These are phyloP conservation scores for Schizochytrium sp. DNA, from an alignment of 108 stramenopile species.

Conservation along the genomic window DNA sequence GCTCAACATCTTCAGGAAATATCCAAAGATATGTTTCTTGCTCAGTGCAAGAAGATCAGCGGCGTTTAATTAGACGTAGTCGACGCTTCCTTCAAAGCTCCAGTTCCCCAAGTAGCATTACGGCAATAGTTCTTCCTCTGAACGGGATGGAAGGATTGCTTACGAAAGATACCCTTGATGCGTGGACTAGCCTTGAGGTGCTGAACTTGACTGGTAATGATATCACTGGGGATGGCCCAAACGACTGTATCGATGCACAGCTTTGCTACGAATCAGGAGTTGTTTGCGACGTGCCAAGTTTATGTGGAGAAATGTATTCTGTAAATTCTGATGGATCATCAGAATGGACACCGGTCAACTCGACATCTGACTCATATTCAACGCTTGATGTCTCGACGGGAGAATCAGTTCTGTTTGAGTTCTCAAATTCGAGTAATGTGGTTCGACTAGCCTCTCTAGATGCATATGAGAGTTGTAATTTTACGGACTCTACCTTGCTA, in stretches of 20 bases:
- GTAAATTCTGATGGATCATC: background rate
- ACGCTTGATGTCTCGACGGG: background rate
- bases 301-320: background rate
- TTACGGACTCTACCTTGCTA: background rate
- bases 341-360: background rate
- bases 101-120: background rate
- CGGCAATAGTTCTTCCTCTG: background rate
- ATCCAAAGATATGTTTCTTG: background rate
- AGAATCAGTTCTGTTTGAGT: background rate
- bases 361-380: no score
- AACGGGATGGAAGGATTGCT: conserved; percentile 7
- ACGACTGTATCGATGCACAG: conserved; percentile 5
- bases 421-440: background rate
- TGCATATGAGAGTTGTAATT: background rate
- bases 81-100: background rate
- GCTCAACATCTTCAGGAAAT: background rate
- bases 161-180: background rate
- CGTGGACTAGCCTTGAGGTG: background rate
- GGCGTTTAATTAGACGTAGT: background rate
- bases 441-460: background rate
- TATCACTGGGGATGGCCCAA: conserved; percentile 5
- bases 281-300: background rate
- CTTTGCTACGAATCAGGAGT: conserved; percentile 5
- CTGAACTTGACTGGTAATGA: conserved; percentile 9
- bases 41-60: background rate